A percentile compares a stretch with the other conserved stretches of the same genome.
These are phyloP conservation scores for Ormosia semicastrata DNA, from an alignment of 306 rosid species.

Conservation along the genomic window DNA sequence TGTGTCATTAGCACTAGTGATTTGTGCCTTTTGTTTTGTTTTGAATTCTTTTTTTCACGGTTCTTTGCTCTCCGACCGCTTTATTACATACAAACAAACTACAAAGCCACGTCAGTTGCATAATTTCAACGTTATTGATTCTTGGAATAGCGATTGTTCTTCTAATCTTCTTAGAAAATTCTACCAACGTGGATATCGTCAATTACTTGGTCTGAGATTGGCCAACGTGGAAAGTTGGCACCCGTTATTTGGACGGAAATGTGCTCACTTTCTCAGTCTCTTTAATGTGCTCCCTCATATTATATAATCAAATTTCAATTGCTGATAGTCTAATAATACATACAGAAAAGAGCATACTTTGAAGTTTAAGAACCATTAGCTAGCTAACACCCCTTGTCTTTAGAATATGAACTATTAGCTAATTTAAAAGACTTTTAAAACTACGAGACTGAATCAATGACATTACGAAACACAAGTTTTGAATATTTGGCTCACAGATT, in stretches of 20 bases:
- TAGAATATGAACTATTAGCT: neutral
- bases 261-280: neutral
- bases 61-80: neutral
- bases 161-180: neutral
- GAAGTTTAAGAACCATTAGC: neutral
- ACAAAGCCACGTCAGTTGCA: neutral
- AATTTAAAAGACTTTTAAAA: neutral
- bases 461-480: neutral
- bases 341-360: neutral
- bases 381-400: neutral
- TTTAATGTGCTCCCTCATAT: neutral
- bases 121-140: neutral
- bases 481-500: neutral
- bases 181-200: neutral
- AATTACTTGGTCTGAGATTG: slow-evolving; percentile 19
- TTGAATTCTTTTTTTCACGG: neutral
- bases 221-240: slow-evolving; percentile 21
- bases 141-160: neutral
- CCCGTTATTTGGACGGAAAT: neutral
- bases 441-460: neutral
- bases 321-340: neutral
- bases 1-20: neutral
- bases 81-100: neutral
- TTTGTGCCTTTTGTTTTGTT: neutral
- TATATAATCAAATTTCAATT: neutral